phyloP scores from a whole-genome alignment of 2,329 filamentous ascomycete species.

The Byssoonygena ceratinophila region DNA sequence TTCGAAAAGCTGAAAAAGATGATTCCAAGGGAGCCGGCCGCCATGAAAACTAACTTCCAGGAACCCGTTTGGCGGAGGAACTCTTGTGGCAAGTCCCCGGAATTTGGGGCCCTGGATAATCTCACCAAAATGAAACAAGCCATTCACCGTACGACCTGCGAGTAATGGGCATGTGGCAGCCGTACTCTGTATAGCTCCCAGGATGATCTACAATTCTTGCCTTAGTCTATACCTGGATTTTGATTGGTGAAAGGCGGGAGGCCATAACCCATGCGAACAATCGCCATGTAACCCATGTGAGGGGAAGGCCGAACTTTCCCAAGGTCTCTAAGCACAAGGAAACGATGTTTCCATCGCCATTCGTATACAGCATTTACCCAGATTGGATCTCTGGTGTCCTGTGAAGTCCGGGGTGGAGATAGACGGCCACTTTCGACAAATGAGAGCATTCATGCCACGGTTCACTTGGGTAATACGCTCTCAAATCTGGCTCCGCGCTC shows the following conservation, averaged over 20 bases:
- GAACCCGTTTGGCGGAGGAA: background rate
- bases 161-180: too few relatives aligned
- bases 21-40: background rate
- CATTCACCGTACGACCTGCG: too few relatives aligned
- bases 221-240: background rate
- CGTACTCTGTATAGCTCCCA: background rate
- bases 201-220: background rate
- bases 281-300: slow-evolving; percentile 9
- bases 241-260: background rate
- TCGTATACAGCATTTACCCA: background rate
- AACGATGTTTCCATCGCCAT: background rate
- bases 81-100: background rate
- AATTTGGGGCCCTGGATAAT: background rate
- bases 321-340: background rate
- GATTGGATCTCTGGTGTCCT: background rate
- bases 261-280: background rate
- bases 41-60: background rate
- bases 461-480: background rate
- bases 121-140: too few relatives aligned
- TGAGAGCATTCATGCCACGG: background rate
- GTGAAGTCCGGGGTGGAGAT: background rate
- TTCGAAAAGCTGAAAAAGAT: background rate
- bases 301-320: slow-evolving; percentile 4
- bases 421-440: background rate
- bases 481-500: background rate